phyloP scores from a whole-genome alignment of 192 early-diverging fungal genomes.

The Phlyctochytrium bullatum region DNA sequence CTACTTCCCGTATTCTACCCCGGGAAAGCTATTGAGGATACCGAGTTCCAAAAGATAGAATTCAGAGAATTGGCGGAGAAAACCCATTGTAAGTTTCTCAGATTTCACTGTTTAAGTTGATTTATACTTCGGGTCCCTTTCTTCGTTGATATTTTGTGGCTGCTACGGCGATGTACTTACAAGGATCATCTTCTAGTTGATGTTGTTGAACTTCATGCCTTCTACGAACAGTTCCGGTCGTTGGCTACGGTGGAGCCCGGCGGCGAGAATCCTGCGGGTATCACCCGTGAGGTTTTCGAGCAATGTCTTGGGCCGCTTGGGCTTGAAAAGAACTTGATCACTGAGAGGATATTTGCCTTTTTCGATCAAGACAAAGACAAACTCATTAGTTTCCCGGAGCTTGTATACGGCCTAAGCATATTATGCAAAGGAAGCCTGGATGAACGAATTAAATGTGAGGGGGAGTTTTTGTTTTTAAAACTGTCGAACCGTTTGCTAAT shows the following conservation, averaged over 20 bases:
- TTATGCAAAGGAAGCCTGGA: conserved; percentile 85
- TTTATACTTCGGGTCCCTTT: conserved; percentile 8
- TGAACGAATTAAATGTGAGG: conserved; percentile 81
- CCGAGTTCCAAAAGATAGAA: conserved; percentile 22
- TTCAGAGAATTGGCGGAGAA: conserved; percentile 49
- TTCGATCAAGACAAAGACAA: conserved; percentile 84
- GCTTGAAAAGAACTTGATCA: conserved; percentile 79
- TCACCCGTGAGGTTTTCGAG: conserved; percentile 77
- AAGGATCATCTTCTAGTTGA: conserved; percentile 61
- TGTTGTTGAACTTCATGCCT: conserved; percentile 75
- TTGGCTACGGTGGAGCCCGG: conserved; percentile 59
- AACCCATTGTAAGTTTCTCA: conserved; percentile 73
- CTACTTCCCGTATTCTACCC: conserved; percentile 79
- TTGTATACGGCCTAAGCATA: conserved; percentile 77
- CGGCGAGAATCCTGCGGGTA: conserved; percentile 61
- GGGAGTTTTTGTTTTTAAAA: background rate
- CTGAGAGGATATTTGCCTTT: conserved; percentile 80
- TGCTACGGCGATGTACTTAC: background rate
- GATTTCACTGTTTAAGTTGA: no score
- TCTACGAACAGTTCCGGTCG: conserved; percentile 84
- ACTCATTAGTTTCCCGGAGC: conserved; percentile 76
- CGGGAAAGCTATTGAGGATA: conserved; percentile 36
- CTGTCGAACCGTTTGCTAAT: background rate
- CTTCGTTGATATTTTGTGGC: no score
- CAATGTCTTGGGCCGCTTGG: conserved; percentile 83